Base-by-base conservation (phyloP, 2,329 filamentous ascomycete species). In the Penicillium hordei region DNA sequence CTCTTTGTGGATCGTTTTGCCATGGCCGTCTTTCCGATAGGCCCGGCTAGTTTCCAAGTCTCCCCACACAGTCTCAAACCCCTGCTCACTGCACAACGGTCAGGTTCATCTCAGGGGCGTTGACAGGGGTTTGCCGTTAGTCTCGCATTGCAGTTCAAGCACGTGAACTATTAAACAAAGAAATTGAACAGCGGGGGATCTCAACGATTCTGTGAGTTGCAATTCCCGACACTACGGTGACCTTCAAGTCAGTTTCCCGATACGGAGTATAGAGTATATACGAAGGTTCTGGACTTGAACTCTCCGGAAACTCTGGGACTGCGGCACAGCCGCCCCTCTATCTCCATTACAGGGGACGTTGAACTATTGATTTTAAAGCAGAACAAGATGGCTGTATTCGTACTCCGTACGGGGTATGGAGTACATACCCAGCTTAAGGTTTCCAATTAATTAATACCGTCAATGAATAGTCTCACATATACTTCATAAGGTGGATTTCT, bases 401-500 rank as follows among this genome's bases (percentile, higher is more conserved):
- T 33, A 13, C 31, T 5, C 10, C 10, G 29, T 31, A 31, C 1
- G 12, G 27, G 3, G 21, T 23, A 23, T 23, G 21, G 21, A 33
- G 12, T 33, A 33, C 31, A 33, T 33, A 38, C 17, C 5, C n/a
- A 38, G 45, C 52, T 51, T 8, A 36, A n/a, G 7, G 29, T 21
- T 19, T 40, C 25, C 19, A 42, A 48, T 46, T 45, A n/a, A 38
- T 46, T 29, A 45, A 53, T 23, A 48, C 19, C 4, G 8, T 8
- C 15, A 25, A 31, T 52, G 21, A 46, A 46, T 46, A 31, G 13
- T 43, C 44, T 34, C 36, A 19, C 6, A 25, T 48, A 19, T 38
- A 48, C 34, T 48, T 27, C 49, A 42, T 6, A 39, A 42, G 48
- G 55, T 55, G 55, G 59, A 21, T 44, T 51, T 40, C 54, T 59